phyloP scores from a whole-genome alignment of 805 yeast genomes.

The Sungouiella thailandica region DNA sequence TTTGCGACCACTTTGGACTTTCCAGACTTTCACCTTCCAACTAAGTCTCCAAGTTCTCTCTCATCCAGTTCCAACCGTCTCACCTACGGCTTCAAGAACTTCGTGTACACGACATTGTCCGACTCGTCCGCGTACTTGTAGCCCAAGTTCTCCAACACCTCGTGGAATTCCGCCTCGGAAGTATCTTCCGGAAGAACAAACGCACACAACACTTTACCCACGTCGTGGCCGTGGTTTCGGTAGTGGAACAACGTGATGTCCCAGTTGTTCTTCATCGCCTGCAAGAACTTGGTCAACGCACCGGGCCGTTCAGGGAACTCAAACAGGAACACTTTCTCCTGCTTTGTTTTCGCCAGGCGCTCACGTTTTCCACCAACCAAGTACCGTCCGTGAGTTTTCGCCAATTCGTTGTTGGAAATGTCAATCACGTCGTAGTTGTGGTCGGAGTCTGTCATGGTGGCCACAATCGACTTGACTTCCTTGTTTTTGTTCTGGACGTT shows the following conservation, averaged over 20 bases:
- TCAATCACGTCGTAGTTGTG: slow-evolving; percentile 66
- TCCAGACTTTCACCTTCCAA: no score
- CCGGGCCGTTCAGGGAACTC: slow-evolving; percentile 99
- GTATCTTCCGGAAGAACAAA: slow-evolving; percentile 70
- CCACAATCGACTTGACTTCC: slow-evolving; percentile 65
- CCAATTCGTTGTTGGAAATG: slow-evolving; percentile 88
- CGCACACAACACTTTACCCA: slow-evolving; percentile 90
- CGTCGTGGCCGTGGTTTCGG: slow-evolving; percentile 93
- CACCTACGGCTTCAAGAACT: slow-evolving; percentile 53
- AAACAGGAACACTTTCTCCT: slow-evolving; percentile 77
- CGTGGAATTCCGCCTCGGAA: slow-evolving; percentile 58
- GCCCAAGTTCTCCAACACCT: slow-evolving; percentile 65
- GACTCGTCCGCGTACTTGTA: slow-evolving; percentile 79
- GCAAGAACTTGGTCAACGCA: slow-evolving; percentile 78
- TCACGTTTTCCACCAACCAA: slow-evolving; percentile 85
- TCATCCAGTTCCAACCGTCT: no score
- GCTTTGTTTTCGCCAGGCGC: slow-evolving; percentile 41
- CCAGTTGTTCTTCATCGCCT: slow-evolving; percentile 72
- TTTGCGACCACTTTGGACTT: no score
- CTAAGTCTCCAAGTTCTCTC: no score
- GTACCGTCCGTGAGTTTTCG: slow-evolving; percentile 94
- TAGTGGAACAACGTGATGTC: slow-evolving; percentile 93
- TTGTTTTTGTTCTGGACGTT: slow-evolving; percentile 69
- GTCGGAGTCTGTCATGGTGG: slow-evolving; percentile 55
- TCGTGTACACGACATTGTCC: slow-evolving; percentile 78